A percentile compares a stretch with the other conserved stretches of the same genome.
phyloP scores from a whole-genome alignment of 2,329 filamentous ascomycete species.

The Colletotrichum kahawae region DNA sequence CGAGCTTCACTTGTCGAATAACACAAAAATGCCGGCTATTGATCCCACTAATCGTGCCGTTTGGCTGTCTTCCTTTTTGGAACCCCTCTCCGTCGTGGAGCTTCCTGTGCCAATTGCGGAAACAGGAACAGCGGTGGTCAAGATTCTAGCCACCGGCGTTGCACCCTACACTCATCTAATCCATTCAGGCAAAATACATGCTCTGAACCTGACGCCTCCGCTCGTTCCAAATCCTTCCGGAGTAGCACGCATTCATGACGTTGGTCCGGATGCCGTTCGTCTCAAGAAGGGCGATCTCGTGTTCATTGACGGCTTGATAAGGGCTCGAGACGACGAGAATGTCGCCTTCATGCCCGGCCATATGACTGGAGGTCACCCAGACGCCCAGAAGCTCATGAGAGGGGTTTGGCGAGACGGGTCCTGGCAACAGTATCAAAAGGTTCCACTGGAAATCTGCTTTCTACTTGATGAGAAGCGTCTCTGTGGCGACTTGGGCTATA shows the following conservation, averaged over 20 bases:
- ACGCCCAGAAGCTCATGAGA: conserved; percentile 28
- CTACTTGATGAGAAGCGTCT: conserved; percentile 36
- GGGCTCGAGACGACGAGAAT: conserved; percentile 34
- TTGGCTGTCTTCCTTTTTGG: conserved; percentile 4
- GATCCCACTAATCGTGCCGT: background rate
- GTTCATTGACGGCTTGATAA: conserved; percentile 32
- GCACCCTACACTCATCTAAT: conserved; percentile 27
- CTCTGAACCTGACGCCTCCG: conserved; percentile 30
- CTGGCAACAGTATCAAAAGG: conserved; percentile 31
- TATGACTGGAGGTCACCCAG: conserved; percentile 27
- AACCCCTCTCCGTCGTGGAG: background rate
- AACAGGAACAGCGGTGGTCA: conserved; percentile 23
- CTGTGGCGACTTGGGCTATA: conserved; percentile 41
- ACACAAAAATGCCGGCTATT: background rate
- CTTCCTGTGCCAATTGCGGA: conserved; percentile 24
- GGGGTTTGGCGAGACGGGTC: conserved; percentile 35
- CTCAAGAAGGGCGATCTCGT: conserved; percentile 38
- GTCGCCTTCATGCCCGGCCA: conserved; percentile 33
- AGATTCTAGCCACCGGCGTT: conserved; percentile 27
- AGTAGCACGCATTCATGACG: conserved; percentile 39
- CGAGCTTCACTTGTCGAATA: background rate
- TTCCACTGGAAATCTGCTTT: conserved; percentile 38
- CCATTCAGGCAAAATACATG: background rate
- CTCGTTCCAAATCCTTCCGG: conserved; percentile 36
- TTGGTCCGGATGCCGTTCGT: conserved; percentile 35